These are phyloP conservation scores for Aspergillus sojae DNA, from an alignment of 2,329 filamentous ascomycete species.

Conservation along the genomic window DNA sequence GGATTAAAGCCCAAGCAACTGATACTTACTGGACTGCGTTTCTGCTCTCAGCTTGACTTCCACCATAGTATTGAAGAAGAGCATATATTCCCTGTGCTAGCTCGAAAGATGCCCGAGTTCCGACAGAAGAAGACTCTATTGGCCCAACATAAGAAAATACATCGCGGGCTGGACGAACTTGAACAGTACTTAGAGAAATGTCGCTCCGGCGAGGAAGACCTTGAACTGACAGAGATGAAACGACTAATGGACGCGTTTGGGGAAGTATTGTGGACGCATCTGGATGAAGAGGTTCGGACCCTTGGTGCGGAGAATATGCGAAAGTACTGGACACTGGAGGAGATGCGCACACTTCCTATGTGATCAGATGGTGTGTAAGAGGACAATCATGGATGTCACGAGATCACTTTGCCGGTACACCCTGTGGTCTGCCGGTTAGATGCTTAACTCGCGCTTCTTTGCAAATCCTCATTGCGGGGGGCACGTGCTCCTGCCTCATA, in stretches of 20 bases:
- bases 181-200: constrained; percentile 67
- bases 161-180: constrained; percentile 70
- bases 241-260: constrained; percentile 77
- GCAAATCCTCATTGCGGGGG: neutral
- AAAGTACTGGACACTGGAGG: constrained; percentile 74
- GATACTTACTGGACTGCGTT: constrained; percentile 67
- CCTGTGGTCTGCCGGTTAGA: too few species aligned
- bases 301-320: constrained; percentile 87
- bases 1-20: constrained; percentile 71
- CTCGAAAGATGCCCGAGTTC: constrained; percentile 78
- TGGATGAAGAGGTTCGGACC: constrained; percentile 80
- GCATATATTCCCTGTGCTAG: constrained; percentile 78
- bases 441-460: too few species aligned
- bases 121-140: constrained; percentile 66
- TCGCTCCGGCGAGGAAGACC: constrained; percentile 62
- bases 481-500: neutral
- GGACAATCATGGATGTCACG: neutral
- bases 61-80: constrained; percentile 85
- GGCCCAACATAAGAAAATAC: constrained; percentile 76
- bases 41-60: constrained; percentile 68
- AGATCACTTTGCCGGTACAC: neutral
- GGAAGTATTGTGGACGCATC: constrained; percentile 75
- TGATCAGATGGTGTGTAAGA: constrained; percentile 35
- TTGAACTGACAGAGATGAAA: constrained; percentile 63
- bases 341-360: constrained; percentile 72